These are phyloP conservation scores for Agarophyton chilense DNA, from an alignment of 23 red algal species.

Conservation along the genomic window DNA sequence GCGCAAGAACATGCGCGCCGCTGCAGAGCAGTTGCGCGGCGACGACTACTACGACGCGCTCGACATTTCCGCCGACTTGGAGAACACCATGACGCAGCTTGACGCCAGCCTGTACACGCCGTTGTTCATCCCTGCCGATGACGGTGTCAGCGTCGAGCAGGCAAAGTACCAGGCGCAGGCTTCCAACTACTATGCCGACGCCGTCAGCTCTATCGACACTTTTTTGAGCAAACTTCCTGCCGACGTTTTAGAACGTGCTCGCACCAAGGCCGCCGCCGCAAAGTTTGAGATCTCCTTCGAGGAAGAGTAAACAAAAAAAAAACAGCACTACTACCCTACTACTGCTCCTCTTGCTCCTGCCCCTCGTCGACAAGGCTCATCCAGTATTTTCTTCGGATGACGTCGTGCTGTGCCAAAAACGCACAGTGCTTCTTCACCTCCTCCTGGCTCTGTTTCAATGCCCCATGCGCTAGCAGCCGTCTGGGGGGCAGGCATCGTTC, in stretches of 20 bases:
- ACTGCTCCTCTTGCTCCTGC: not conserved
- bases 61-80: slow-evolving; percentile 69
- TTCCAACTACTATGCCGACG: not conserved
- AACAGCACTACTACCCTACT: too few relatives aligned
- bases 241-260: slow-evolving; percentile 39
- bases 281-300: slow-evolving; percentile 64
- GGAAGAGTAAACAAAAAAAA: slow-evolving; percentile 38
- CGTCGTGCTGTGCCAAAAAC: slow-evolving; percentile 2
- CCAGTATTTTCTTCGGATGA: not conserved
- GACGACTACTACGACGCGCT: slow-evolving; percentile 73
- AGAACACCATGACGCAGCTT: slow-evolving; percentile 88
- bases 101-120: slow-evolving; percentile 94
- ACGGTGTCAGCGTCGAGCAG: slow-evolving; percentile 74
- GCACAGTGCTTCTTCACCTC: slow-evolving; percentile 25
- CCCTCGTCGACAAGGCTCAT: not conserved
- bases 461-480: not conserved
- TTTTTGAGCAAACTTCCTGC: slow-evolving; percentile 51
- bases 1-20: slow-evolving; percentile 65
- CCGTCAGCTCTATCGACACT: slow-evolving; percentile 19
- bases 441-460: not conserved
- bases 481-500: not conserved
- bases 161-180: slow-evolving; percentile 78
- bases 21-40: slow-evolving; percentile 49
- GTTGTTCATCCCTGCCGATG: slow-evolving; percentile 91
- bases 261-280: slow-evolving; percentile 7